Evolutionary conservation across 2,329 filamentous ascomycete genomes (phyloP).

Genomic region (Xylaria arbuscula): DNA sequence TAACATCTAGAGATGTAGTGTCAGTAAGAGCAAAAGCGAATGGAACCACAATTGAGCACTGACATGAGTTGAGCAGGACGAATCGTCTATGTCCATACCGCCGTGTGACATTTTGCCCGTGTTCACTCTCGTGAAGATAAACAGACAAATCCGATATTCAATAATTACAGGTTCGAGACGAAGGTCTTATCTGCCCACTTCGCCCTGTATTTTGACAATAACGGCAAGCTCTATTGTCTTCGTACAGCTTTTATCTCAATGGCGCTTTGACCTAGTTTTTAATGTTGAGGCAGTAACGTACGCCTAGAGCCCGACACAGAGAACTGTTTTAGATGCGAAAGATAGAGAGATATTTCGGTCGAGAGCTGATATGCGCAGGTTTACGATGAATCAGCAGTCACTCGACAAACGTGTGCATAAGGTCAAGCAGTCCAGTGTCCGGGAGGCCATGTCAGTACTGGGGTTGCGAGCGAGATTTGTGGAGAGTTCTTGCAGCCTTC

Average conservation of each 20-base stretch:
- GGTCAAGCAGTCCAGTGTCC: constrained; percentile 11
- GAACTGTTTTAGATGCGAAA: not conserved
- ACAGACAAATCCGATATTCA: not conserved
- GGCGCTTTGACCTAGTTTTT: not conserved
- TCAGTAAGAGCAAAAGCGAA: constrained; percentile 31
- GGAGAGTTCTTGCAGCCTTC: constrained; percentile 6
- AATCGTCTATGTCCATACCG: constrained; percentile 43
- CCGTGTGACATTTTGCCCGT: constrained; percentile 22
- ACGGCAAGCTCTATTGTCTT: not conserved
- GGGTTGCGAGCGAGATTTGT: constrained; percentile 5
- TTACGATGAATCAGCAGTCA: constrained; percentile 9
- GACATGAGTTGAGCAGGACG: constrained; percentile 30
- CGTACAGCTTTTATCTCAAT: not conserved
- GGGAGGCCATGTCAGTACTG: not conserved
- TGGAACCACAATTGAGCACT: constrained; percentile 7
- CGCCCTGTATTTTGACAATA: constrained; percentile 3
- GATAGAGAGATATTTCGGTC: not conserved
- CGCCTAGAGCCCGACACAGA: constrained; percentile 17
- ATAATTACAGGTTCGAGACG: not conserved
- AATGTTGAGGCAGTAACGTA: not conserved
- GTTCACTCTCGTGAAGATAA: not conserved
- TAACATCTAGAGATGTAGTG: constrained; percentile 53
- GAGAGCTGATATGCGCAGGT: constrained; percentile 23
- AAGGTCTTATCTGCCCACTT: not conserved
- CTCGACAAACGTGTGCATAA: not conserved